Conservation (phyloP, 2,329 filamentous ascomycete genomes). For the Monilinia vaccinii-corymbosi region DNA sequence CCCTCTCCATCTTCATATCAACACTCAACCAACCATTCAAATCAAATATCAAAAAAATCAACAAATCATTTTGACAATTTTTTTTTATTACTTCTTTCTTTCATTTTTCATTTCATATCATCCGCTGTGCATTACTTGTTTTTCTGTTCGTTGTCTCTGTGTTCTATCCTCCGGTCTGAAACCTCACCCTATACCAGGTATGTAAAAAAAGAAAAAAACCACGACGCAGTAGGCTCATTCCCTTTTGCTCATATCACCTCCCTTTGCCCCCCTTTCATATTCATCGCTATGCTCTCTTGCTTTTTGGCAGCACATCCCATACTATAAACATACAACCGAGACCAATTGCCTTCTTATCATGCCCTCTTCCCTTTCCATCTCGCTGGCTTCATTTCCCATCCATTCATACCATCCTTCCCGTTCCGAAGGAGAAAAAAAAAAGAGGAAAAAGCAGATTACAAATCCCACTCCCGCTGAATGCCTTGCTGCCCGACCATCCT, state of each 20-base stretch:
- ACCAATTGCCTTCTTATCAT: conserved; percentile 1
- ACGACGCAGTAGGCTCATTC: background rate
- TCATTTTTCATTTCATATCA: conserved; percentile 1
- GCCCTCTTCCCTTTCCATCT: background rate
- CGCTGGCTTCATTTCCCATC: conserved; percentile 3
- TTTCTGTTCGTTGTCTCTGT: background rate
- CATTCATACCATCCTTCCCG: background rate
- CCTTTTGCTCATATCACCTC: background rate
- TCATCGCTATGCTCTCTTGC: background rate
- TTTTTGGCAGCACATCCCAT: background rate
- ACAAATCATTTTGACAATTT: conserved; percentile 1
- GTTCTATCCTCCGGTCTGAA: background rate
- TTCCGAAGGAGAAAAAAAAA: background rate
- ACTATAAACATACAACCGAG: conserved; percentile 5
- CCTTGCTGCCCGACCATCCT: background rate
- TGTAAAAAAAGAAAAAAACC: background rate
- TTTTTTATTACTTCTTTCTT: conserved; percentile 1
- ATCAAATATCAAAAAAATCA: background rate
- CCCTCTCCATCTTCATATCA: too few species aligned
- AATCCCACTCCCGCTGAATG: conserved; percentile 5
- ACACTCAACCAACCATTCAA: too few species aligned
- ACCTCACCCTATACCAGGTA: background rate
- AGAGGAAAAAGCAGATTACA: background rate
- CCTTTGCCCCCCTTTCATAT: background rate
- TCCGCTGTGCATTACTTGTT: conserved; percentile 3